A percentile compares a stretch with the other conserved stretches of the same genome.
Conservation (phyloP, 768 basidiomycete genomes). For the Hygrophoropsis aurantiaca region DNA sequence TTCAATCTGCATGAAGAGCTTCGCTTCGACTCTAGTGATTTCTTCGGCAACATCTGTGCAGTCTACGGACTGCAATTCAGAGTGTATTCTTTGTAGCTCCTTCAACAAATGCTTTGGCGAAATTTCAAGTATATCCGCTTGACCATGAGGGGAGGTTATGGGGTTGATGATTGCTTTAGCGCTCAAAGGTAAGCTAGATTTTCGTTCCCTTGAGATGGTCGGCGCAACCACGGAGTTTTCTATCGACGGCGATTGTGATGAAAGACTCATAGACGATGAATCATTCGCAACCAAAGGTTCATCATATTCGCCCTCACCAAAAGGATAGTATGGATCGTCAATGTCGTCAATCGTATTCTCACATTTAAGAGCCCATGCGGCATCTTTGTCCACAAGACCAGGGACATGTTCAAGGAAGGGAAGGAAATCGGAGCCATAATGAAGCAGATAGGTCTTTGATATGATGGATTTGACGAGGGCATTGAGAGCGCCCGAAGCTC, state of each 20-base stretch:
- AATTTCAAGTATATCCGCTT: conserved; percentile 35
- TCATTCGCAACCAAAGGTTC: conserved; percentile 32
- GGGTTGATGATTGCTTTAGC: conserved; percentile 43
- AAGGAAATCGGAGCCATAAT: conserved; percentile 82
- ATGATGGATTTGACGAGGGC: conserved; percentile 80
- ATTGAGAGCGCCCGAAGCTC: conserved; percentile 67
- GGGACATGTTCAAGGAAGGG: conserved; percentile 75
- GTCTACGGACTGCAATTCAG: conserved; percentile 56
- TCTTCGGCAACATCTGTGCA: conserved; percentile 78
- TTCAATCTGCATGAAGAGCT: conserved; percentile 72
- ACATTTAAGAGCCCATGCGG: conserved; percentile 70
- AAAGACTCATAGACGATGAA: conserved; percentile 25
- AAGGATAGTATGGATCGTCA: conserved; percentile 56
- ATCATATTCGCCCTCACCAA: conserved; percentile 53
- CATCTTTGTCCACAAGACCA: conserved; percentile 63
- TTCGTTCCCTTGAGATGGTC: conserved; percentile 55
- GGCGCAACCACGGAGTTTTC: conserved; percentile 24
- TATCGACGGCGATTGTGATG: conserved; percentile 18
- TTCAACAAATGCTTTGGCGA: conserved; percentile 60
- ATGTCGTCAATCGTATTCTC: conserved; percentile 58
- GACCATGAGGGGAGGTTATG: conserved; percentile 22
- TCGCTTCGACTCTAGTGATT: conserved; percentile 74
- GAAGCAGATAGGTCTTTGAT: conserved; percentile 76
- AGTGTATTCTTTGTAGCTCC: conserved; percentile 58
- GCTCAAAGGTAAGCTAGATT: conserved; percentile 62